Base-by-base conservation (phyloP, 169 alveolate species). In the Plasmodium reichenowi region DNA sequence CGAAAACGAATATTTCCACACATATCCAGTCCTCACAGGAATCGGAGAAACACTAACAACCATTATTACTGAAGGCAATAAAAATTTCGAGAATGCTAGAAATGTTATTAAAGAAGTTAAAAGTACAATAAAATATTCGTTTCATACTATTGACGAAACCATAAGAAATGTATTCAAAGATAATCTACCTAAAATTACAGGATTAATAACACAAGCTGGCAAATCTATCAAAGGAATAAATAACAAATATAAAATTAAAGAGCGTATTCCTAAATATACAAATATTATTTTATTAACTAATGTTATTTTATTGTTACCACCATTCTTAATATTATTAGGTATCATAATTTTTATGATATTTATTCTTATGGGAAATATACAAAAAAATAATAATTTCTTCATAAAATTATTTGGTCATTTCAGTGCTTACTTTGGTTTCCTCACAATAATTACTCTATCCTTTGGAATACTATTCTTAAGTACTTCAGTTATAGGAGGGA, bases 341-440 rank as follows among this genome's bases (percentile, higher is more conserved):
- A 8, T 75, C 12, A 10, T 75, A 9, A 3, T 64, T 0, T 75
- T 22, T 66, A 75, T 63, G 3, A 54, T 9, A n/a, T 62, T 10
- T 75, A 6, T 75, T 17, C 29, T 75, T 10, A 75, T 45, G 63
- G 88, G 88, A n/a, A 17, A 75, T 52, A 1, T 48, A 4, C 24
- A 24, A 60, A 45, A 63, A 5, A 47, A 29, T 10, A n/a, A 68
- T 22, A 45, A 75, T 4, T 63, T 60, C 20, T 63, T 75, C 45
- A 17, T 64, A 22, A 58, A 63, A 0, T 50, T 75, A 47, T 48
- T 75, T 75, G 68, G 88, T 13, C 26, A 8, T 9, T 75, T 75
- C 38, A 75, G 88, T 62, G 88, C 70, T 1, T 45, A 45, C 13
- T 75, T 75, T 63, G 88, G 88, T 0, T 75, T 75, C 2, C 47